These are phyloP conservation scores for Candida sonorensis DNA, from an alignment of 805 yeast species.

Conservation along the genomic window DNA sequence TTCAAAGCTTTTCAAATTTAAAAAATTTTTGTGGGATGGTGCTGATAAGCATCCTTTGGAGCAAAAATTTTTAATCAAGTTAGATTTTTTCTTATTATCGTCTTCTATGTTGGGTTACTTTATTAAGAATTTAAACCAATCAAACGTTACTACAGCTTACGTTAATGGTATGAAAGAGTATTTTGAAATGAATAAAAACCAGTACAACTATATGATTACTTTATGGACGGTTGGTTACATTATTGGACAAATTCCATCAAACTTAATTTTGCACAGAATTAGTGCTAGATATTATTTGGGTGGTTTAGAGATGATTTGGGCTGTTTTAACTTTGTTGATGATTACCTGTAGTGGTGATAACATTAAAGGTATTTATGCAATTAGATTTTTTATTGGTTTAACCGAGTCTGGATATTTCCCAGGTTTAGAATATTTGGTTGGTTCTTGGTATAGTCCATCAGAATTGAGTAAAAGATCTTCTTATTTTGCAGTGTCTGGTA, in stretches of 20 bases:
- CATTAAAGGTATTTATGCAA: slow-evolving; percentile 24
- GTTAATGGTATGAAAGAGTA: slow-evolving; percentile 49
- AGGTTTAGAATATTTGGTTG: slow-evolving; percentile 38
- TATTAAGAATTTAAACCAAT: slow-evolving; percentile 57
- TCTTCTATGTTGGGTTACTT: slow-evolving; percentile 54
- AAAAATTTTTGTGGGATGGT: slow-evolving; percentile 23
- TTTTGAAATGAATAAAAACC: slow-evolving; percentile 31
- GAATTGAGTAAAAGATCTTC: slow-evolving; percentile 33
- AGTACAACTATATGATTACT: slow-evolving; percentile 38
- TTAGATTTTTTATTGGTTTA: slow-evolving; percentile 36
- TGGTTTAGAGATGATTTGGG: slow-evolving; percentile 39
- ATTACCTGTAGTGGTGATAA: slow-evolving; percentile 20
- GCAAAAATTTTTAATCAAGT: slow-evolving; percentile 34
- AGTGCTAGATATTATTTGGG: slow-evolving; percentile 40
- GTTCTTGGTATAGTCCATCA: slow-evolving; percentile 28
- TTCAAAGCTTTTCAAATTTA: slow-evolving; percentile 1
- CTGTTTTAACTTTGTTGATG: slow-evolving; percentile 32
- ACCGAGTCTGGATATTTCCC: slow-evolving; percentile 45
- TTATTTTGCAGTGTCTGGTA: slow-evolving; percentile 29
- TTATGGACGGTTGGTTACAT: slow-evolving; percentile 46
- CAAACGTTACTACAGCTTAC: slow-evolving; percentile 59
- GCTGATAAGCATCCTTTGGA: slow-evolving; percentile 31
- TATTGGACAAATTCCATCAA: slow-evolving; percentile 40
- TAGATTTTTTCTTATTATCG: slow-evolving; percentile 46
- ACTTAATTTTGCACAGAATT: slow-evolving; percentile 33